Conservation (phyloP, 1,284 basidiomycete genomes). For the Ceratobasidium sp. region DNA sequence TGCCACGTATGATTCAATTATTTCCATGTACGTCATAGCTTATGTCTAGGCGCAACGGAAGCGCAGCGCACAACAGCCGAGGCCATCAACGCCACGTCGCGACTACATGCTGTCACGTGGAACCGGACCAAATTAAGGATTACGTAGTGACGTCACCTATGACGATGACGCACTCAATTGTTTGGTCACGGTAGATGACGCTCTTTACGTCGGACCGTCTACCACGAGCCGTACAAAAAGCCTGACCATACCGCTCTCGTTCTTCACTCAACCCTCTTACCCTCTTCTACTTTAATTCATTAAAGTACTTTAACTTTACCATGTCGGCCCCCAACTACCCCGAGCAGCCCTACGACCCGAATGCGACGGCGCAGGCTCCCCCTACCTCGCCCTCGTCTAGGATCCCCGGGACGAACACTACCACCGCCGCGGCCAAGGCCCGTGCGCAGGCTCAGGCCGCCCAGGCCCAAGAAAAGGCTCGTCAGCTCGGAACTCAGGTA, state of each 20-base stretch:
- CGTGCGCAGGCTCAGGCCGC: neutral
- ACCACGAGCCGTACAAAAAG: slow-evolving; percentile 13
- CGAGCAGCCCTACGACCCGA: slow-evolving; percentile 44
- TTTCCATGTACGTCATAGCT: no score
- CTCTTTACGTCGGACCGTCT: slow-evolving; percentile 2
- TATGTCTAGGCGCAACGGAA: neutral
- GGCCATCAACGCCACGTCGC: neutral
- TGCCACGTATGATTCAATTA: no score
- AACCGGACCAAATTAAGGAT: neutral
- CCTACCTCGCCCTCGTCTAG: slow-evolving; percentile 21
- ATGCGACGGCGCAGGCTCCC: slow-evolving; percentile 43
- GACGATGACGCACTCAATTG: slow-evolving; percentile 22
- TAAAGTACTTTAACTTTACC: neutral
- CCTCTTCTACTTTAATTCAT: no score
- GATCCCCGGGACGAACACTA: slow-evolving; percentile 28
- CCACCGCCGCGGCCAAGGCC: slow-evolving; percentile 27
- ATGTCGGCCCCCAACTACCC: slow-evolving; percentile 43
- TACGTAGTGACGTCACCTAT: slow-evolving; percentile 19
- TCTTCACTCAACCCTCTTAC: slow-evolving; percentile 14
- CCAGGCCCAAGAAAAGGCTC: neutral
- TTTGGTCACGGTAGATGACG: slow-evolving; percentile 6
- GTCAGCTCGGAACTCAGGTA: neutral
- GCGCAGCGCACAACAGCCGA: neutral
- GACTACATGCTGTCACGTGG: slow-evolving; percentile 16
- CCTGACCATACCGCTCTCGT: neutral